A percentile compares a stretch with the other conserved stretches of the same genome.
phyloP scores from a whole-genome alignment of 495 filamentous ascomycete species.

The Penicillium pulvis region DNA sequence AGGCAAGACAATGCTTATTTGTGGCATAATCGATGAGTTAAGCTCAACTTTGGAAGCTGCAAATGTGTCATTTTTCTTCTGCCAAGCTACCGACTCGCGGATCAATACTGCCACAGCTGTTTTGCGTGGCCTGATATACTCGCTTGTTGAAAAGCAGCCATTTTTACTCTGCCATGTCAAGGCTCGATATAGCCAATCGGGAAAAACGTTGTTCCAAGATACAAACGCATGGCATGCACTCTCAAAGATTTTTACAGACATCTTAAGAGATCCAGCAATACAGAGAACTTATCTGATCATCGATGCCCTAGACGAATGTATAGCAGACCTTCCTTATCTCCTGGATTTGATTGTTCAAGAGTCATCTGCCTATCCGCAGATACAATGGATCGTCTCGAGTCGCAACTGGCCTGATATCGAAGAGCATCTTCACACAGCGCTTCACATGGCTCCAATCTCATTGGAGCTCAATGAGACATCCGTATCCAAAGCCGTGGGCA shows the following conservation, averaged over 20 bases:
- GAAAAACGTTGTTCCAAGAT: constrained; percentile 2
- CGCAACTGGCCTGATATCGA: constrained; percentile 6
- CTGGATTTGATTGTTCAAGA: background rate
- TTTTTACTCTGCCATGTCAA: background rate
- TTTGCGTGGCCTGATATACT: constrained; percentile 4
- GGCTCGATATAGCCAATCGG: background rate
- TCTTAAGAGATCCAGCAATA: constrained; percentile 1
- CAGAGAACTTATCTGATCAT: constrained; percentile 2
- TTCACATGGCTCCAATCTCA: background rate
- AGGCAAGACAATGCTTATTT: constrained; percentile 8
- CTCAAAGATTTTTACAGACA: constrained; percentile 5
- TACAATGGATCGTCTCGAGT: constrained; percentile 4
- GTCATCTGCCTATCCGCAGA: background rate
- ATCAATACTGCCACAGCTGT: constrained; percentile 2
- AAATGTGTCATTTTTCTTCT: constrained; percentile 4
- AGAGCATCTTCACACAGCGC: background rate
- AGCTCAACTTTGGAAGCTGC: background rate
- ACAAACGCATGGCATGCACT: constrained; percentile 2
- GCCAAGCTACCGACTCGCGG: background rate
- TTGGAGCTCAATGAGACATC: constrained; percentile 4
- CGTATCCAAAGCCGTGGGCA: background rate
- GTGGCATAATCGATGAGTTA: constrained; percentile 2
- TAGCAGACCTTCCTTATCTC: background rate
- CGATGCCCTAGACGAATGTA: constrained; percentile 2
- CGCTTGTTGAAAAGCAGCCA: background rate